Evolutionary conservation across 176 grass and related monocot genomes (phyloP).

Genomic region (Eragrostis curvula): DNA sequence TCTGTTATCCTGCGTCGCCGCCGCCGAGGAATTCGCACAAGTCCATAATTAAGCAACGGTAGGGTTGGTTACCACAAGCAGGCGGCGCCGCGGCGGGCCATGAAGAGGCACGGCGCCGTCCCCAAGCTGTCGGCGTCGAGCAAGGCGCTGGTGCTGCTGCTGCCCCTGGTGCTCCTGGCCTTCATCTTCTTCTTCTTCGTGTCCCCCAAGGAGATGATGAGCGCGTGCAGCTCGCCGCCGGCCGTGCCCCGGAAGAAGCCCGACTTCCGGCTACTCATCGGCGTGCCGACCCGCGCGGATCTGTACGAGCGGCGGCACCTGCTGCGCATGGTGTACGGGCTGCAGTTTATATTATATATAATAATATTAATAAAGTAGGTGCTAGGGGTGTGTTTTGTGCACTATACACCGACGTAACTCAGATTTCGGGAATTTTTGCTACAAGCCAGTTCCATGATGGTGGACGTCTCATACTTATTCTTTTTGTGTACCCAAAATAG

Average conservation of each 20-base stretch:
- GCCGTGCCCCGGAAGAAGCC: slow-evolving; percentile 40
- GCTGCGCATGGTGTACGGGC: slow-evolving; percentile 61
- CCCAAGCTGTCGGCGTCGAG: too few relatives aligned
- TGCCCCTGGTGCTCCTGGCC: slow-evolving; percentile 56
- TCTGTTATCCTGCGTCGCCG: background rate
- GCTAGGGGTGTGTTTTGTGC: too few relatives aligned
- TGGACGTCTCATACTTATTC: too few relatives aligned
- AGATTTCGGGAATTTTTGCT: too few relatives aligned
- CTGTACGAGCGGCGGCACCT: slow-evolving; percentile 60
- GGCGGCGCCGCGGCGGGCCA: too few relatives aligned
- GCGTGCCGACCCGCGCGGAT: slow-evolving; percentile 63
- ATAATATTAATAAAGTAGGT: too few relatives aligned
- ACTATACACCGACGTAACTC: too few relatives aligned
- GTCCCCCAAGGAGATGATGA: slow-evolving; percentile 55
- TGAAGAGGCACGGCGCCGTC: slow-evolving; percentile 37
- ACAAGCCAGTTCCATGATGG: too few relatives aligned
- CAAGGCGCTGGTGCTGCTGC: slow-evolving; percentile 55
- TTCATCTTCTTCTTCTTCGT: slow-evolving; percentile 69
- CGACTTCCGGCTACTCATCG: slow-evolving; percentile 67
- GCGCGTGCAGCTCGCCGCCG: slow-evolving; percentile 35
- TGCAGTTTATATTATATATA: too few relatives aligned
- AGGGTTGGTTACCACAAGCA: background rate
- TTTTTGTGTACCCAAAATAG: too few relatives aligned
- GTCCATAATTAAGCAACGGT: background rate
- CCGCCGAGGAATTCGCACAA: slow-evolving; percentile 21